Conservation (phyloP, 768 basidiomycete species). For the Lentinus brumalis region DNA sequence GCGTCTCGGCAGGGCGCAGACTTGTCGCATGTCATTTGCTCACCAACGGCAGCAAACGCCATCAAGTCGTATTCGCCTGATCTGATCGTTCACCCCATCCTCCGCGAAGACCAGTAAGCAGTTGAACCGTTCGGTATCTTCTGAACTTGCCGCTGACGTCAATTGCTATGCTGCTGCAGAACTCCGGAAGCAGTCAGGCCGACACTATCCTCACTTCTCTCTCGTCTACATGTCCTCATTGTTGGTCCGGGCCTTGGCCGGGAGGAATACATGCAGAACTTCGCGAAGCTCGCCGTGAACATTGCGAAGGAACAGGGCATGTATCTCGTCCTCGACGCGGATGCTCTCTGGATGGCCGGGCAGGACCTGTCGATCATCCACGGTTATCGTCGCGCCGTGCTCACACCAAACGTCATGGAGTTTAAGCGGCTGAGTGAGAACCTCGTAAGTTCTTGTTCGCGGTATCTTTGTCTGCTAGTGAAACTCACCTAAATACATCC, state of each 20-base stretch:
- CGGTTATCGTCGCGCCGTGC: conserved; percentile 84
- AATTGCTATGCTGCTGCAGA: conserved; percentile 35
- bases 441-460: conserved; percentile 47
- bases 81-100: conserved; percentile 94
- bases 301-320: conserved; percentile 76
- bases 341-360: conserved; percentile 84
- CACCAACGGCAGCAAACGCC: conserved; percentile 85
- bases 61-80: conserved; percentile 99
- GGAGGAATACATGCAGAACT: conserved; percentile 85
- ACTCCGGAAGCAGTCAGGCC: conserved; percentile 48
- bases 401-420: conserved; percentile 95
- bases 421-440: conserved; percentile 83
- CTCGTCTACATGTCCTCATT: conserved; percentile 88
- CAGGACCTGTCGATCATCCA: conserved; percentile 71
- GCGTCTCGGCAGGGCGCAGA: conserved; percentile 75
- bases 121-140: not conserved
- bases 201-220: conserved; percentile 67
- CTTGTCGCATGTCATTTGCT: conserved; percentile 96
- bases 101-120: conserved; percentile 66
- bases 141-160: not conserved
- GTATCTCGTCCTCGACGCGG: conserved; percentile 94
- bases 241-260: conserved; percentile 95
- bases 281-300: conserved; percentile 72
- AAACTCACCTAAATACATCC: not conserved
- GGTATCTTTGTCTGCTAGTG: not conserved